Evolutionary conservation across 2,329 filamentous ascomycete species (phyloP), one percentile per base, ranked within the genome.

Genomic region (Pseudopithomyces maydicus): DNA sequence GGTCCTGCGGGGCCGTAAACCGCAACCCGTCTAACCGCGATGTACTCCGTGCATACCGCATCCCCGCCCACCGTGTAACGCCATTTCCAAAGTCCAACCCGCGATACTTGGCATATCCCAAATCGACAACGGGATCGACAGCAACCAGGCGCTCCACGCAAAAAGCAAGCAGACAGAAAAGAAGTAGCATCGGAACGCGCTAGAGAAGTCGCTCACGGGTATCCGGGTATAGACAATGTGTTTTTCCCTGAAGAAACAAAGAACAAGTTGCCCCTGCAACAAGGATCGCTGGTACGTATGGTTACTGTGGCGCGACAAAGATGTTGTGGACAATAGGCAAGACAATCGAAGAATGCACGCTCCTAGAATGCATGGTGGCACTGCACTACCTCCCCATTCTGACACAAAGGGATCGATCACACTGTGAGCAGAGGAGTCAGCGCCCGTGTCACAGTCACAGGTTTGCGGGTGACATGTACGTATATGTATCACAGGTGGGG

Each of bases 31-130:
- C 68, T 20, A 71, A 49, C 11, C 71, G 64, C 8, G 72, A 72
- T 1, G 68, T 61, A 23, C 59, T 69, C 19, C 72, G 65, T 39
- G 90, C 90, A 77, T 86, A 95, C 42, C 89, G 85, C 61, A 95
- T 85, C 1, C 90, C 90, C 7, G 91, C 81, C 89, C 89, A 94
- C 72, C 88, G 82, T 2, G 84, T 86, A 46, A 92, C 77, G 1
- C 87, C 88, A 63, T 84, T 84, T 0, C 74, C 63, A 1, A 82
- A 77, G 1, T 78, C 68, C 3, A 78, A 74, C 8, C 90, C 90
- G 48, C 80, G 74, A 68, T 92, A 92, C 23, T 80, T 83, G 29
- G 87, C 83, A 69, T 92, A 93, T 2, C 81, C 82, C 20, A 93
- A 79, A 59, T 90, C 80, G 14, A 92, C 85, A 6, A 75, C 67